Conservation (phyloP, 2,329 filamentous ascomycete species). For the Bertia moriformis region DNA sequence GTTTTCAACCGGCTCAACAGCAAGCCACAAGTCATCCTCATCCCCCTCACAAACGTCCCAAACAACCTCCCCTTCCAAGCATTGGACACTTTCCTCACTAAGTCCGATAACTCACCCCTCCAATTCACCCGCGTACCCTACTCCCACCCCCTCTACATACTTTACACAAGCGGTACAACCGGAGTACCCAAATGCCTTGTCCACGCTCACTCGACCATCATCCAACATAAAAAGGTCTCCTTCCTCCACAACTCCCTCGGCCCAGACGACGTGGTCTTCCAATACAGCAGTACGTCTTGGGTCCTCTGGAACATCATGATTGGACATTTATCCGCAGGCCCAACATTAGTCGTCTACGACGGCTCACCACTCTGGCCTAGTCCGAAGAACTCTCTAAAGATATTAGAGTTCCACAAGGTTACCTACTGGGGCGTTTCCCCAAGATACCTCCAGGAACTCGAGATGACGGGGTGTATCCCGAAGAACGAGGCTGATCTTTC, state of each 20-base stretch:
- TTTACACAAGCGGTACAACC: slow-evolving; percentile 25
- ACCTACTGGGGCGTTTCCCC: slow-evolving; percentile 23
- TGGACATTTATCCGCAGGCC: slow-evolving; percentile 23
- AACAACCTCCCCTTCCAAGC: too few species aligned
- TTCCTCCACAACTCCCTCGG: slow-evolving; percentile 25
- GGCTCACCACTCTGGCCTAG: slow-evolving; percentile 6
- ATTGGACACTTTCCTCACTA: too few species aligned
- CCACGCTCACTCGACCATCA: slow-evolving; percentile 23
- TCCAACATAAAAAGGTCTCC: slow-evolving; percentile 26
- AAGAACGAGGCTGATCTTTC: slow-evolving; percentile 19
- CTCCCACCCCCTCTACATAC: slow-evolving; percentile 24
- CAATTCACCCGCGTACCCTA: slow-evolving; percentile 22
- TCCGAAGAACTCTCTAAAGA: slow-evolving; percentile 3
- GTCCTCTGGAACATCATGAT: slow-evolving; percentile 28
- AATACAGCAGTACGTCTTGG: slow-evolving; percentile 29
- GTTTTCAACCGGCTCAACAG: not conserved
- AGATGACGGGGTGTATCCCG: slow-evolving; percentile 16
- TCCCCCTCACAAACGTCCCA: not conserved
- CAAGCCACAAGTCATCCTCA: not conserved
- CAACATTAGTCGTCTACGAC: slow-evolving; percentile 13
- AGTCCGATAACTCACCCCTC: too few species aligned
- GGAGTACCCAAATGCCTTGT: slow-evolving; percentile 28
- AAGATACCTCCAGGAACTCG: slow-evolving; percentile 25
- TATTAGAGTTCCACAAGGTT: slow-evolving; percentile 5
- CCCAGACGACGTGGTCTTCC: slow-evolving; percentile 21